phyloP scores from a whole-genome alignment of 768 basidiomycete species.

The Suillus discolor region DNA sequence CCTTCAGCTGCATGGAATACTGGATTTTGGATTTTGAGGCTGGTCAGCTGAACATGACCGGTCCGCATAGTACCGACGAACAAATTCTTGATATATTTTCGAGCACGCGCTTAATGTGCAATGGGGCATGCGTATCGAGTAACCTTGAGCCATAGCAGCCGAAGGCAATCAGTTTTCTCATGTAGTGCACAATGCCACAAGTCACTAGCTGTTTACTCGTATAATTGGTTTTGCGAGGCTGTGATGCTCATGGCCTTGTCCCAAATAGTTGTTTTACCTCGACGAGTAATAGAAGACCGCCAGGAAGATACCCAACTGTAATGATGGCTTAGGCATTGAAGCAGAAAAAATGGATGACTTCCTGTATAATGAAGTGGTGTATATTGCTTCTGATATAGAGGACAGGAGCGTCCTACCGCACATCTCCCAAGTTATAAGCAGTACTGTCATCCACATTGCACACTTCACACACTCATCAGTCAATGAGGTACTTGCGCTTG shows the following conservation, averaged over 20 bases:
- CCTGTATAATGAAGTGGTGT: background rate
- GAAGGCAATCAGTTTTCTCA: background rate
- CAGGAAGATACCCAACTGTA: background rate
- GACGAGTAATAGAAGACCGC: background rate
- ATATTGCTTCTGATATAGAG: background rate
- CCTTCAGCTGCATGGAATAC: background rate
- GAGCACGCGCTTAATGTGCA: background rate
- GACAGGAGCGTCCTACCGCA: background rate
- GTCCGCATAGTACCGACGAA: background rate
- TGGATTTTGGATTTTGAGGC: background rate
- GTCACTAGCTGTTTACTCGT: background rate
- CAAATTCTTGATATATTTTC: background rate
- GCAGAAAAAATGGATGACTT: background rate
- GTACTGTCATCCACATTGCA: conserved; percentile 1
- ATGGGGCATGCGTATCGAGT: background rate
- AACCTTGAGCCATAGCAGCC: background rate
- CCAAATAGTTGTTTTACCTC: background rate
- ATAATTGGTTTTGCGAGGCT: background rate
- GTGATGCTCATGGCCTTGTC: background rate
- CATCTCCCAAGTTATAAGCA: conserved; percentile 1
- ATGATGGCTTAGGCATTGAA: background rate
- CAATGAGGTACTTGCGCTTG: conserved; percentile 94
- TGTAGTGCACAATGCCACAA: background rate
- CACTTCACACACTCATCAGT: conserved; percentile 39
- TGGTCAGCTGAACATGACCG: conserved; percentile 4